phyloP scores from a whole-genome alignment of 2,329 filamentous ascomycete species.

The Aureobasidium sp. region DNA sequence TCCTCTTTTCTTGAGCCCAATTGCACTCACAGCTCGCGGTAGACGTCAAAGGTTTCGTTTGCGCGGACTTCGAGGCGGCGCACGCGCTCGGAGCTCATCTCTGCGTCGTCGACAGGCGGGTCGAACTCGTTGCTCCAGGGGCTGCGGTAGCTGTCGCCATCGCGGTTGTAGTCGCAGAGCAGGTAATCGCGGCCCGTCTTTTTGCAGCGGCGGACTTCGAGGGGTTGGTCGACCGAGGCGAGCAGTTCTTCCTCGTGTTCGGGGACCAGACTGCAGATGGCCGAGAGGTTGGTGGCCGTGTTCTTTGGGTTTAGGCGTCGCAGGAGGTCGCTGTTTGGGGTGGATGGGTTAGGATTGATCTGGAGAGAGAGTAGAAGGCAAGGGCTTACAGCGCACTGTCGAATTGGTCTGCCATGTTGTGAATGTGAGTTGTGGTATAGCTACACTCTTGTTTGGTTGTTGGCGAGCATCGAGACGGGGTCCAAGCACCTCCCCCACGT shows the following conservation, averaged over 20 bases:
- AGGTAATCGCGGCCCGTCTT: conserved; percentile 92
- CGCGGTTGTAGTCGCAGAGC: conserved; percentile 98
- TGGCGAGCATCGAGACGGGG: background rate
- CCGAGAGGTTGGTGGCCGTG: conserved; percentile 78
- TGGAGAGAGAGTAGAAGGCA: background rate
- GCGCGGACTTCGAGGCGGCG: conserved; percentile 89
- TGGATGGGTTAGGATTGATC: background rate
- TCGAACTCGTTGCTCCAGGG: conserved; percentile 99
- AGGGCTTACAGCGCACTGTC: conserved; percentile 17
- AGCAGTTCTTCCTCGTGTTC: conserved; percentile 95
- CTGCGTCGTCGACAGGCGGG: conserved; percentile 68
- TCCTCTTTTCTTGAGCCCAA: background rate
- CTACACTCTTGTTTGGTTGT: background rate
- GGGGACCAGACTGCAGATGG: conserved; percentile 81
- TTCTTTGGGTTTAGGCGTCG: conserved; percentile 93
- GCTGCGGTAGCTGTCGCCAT: conserved; percentile 93
- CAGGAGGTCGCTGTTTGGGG: conserved; percentile 73
- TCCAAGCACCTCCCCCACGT: conserved; percentile 12
- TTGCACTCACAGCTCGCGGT: conserved; percentile 66
- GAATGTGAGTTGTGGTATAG: background rate
- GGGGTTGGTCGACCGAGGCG: conserved; percentile 92
- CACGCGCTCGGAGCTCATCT: conserved; percentile 84
- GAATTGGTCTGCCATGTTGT: conserved; percentile 19
- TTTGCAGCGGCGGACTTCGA: conserved; percentile 76
- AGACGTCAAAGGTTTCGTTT: conserved; percentile 95